Evolutionary conservation across 75 land plant genomes (phyloP), one percentile per base, ranked within the genome.

Genomic region (Gnetum montanum): DNA sequence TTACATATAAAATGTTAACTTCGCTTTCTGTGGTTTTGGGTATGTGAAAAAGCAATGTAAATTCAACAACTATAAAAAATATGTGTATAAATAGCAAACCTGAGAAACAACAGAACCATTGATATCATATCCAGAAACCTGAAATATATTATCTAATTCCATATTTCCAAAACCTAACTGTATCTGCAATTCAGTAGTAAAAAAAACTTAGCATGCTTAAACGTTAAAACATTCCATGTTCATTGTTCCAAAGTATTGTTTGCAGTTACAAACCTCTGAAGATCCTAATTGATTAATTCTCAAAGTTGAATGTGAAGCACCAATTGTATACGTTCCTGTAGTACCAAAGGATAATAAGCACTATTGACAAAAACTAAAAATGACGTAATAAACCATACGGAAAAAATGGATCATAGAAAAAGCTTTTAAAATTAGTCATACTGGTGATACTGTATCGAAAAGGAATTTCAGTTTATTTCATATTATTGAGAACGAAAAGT

Each of bases 71-170:
- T n/a, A n/a, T n/a, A n/a, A n/a, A n/a, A n/a, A n/a, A n/a, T n/a
- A n/a, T n/a, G n/a, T n/a, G 6, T 33, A 7, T 26, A 18, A 33
- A 43, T 3, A 53, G 34, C 36, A 34, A 66, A 90, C 97, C 94
- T 91, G 92, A 58, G 88, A 78, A 55, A 80, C 78, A 43, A 89
- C 96, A 63, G 47, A 65, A 16, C 98, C 98, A 59, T 73, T 74
- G 41, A 85, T 63, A 44, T 80, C 76, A 68, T 85, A 94, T 2
- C 98, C 98, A 54, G 91, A 63, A 13, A 80, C 78, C 68, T 66
- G 71, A 54, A 85, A 89, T 33, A 85, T 59, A 43, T 94, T 84
- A 58, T 80, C 75, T 28, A 78, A 73, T 2, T 50, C 46, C 22
- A 64, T 70, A 65, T 89, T 90, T 29, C 69, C 85, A 71, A 84